phyloP scores from a whole-genome alignment of 805 yeast species.

The Zygosaccharomyces lentus region DNA sequence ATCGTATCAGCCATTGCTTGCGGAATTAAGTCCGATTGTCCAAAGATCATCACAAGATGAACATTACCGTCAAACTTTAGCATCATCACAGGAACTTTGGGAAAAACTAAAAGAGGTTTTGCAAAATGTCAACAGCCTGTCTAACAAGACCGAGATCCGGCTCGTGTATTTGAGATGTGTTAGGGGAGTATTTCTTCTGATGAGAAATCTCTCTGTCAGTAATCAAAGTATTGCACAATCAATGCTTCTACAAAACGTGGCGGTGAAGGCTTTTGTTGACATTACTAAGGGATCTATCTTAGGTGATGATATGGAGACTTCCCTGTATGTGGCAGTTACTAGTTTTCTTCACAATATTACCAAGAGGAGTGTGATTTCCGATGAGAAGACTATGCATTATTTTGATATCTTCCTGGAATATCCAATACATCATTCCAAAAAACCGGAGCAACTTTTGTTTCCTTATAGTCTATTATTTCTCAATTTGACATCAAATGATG shows the following conservation, averaged over 20 bases:
- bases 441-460: conserved; percentile 10
- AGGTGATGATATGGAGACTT: conserved; percentile 23
- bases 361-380: conserved; percentile 18
- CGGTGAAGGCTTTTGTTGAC: conserved; percentile 11
- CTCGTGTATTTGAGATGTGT: conserved; percentile 34
- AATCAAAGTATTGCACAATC: conserved; percentile 32
- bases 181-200: conserved; percentile 47
- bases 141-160: conserved; percentile 8
- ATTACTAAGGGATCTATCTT: conserved; percentile 3
- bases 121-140: conserved; percentile 4
- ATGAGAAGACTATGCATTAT: conserved; percentile 16
- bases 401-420: conserved; percentile 21
- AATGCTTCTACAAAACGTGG: conserved; percentile 18
- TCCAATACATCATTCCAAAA: conserved; percentile 16
- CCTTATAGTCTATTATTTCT: conserved; percentile 23
- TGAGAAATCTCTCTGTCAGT: conserved; percentile 43
- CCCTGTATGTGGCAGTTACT: conserved; percentile 18
- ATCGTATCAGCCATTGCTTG: neutral
- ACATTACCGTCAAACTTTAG: conserved; percentile 23
- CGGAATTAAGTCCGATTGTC: conserved; percentile 22
- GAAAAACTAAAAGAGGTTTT: conserved; percentile 17
- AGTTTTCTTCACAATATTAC: conserved; percentile 28
- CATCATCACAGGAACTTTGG: conserved; percentile 31
- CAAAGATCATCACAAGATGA: conserved; percentile 28
- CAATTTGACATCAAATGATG: conserved; percentile 24